Percentiles rank a stretch among this genome's conserved stretches.
Conservation (phyloP, 306 rosid genomes). For the Leucaena leucocephala region DNA sequence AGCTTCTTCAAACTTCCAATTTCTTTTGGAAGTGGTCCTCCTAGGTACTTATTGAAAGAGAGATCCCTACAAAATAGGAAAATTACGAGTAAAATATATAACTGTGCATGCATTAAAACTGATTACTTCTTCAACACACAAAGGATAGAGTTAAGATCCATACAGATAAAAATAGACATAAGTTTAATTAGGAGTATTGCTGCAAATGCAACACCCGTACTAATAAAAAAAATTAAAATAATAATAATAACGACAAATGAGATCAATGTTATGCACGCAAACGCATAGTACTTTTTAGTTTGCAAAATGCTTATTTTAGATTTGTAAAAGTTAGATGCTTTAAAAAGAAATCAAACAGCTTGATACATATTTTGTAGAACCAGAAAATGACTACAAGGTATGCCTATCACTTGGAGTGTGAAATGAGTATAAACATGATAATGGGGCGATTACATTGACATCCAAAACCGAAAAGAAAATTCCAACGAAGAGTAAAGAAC, state of each 20-base stretch:
- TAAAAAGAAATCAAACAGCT: too few species aligned
- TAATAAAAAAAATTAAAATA: too few species aligned
- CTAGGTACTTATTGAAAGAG: conserved; percentile 50
- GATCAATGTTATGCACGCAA: too few species aligned
- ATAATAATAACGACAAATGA: too few species aligned
- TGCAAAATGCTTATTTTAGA: too few species aligned
- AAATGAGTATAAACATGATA: not conserved
- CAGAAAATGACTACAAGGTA: too few species aligned
- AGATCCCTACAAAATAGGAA: conserved; percentile 48
- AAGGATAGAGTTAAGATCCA: not conserved
- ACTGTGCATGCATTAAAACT: not conserved
- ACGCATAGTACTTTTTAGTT: too few species aligned
- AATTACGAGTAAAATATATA: conserved; percentile 14
- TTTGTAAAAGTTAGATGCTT: too few species aligned
- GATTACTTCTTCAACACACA: conserved; percentile 3
- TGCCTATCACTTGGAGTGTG: not conserved
- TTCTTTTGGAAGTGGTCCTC: conserved; percentile 48
- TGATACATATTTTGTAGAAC: too few species aligned
- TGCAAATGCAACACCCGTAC: not conserved
- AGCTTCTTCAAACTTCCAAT: conserved; percentile 58
- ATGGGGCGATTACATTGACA: not conserved
- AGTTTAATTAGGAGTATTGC: not conserved
- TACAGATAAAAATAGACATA: not conserved
- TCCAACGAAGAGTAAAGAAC: conserved; percentile 10
- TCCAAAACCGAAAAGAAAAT: too few species aligned